Evolutionary conservation across 306 rosid genomes (phyloP).

Genomic region (Boehmeria nivea): DNA sequence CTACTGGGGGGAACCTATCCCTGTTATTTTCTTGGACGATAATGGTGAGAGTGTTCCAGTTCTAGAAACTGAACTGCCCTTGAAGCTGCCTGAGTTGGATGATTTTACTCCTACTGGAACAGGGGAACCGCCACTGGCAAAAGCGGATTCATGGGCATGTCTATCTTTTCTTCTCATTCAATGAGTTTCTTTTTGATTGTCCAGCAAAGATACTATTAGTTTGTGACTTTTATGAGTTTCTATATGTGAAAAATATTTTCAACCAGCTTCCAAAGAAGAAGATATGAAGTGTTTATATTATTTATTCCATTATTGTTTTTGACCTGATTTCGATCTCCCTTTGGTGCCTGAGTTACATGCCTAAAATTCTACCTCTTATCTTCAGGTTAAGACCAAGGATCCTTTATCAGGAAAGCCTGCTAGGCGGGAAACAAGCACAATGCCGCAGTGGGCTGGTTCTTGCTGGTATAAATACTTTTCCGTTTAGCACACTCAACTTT

Average conservation of each 20-base stretch:
- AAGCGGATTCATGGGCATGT: slow-evolving; percentile 83
- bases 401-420: slow-evolving; percentile 75
- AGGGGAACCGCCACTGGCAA: slow-evolving; percentile 92
- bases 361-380: slow-evolving; percentile 2
- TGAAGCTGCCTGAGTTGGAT: slow-evolving; percentile 85
- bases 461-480: slow-evolving; percentile 57
- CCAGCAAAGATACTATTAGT: not conserved
- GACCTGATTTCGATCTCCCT: not conserved
- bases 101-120: slow-evolving; percentile 95
- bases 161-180: not conserved
- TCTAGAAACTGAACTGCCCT: slow-evolving; percentile 74
- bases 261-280: too few relatives aligned
- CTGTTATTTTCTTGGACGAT: slow-evolving; percentile 75
- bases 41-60: slow-evolving; percentile 67
- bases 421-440: slow-evolving; percentile 84
- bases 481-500: not conserved
- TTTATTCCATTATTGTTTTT: not conserved
- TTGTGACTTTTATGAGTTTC: not conserved
- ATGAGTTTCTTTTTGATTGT: slow-evolving; percentile 3
- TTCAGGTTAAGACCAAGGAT: slow-evolving; percentile 64
- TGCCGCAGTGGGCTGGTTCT: slow-evolving; percentile 99
- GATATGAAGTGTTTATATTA: not conserved
- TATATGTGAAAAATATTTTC: not conserved
- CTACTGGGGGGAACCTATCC: slow-evolving; percentile 99
- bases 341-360: slow-evolving; percentile 3